Evolutionary conservation across 345 rosid genomes (phyloP).

Genomic region (Acer campestre): DNA sequence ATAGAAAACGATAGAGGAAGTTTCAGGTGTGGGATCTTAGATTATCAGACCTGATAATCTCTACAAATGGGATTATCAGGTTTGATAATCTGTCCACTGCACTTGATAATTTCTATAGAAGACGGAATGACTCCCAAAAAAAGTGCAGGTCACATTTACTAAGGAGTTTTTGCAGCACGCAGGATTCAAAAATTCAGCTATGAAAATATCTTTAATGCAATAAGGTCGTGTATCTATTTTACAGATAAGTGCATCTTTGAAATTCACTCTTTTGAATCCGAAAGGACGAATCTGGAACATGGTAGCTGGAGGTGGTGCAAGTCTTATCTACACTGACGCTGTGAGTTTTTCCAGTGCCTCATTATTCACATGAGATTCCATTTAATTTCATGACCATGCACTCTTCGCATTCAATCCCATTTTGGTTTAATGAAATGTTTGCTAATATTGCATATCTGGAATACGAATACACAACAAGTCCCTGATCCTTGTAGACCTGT

Average conservation of each 20-base stretch:
- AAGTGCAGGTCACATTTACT: not conserved
- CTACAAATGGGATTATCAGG: too few species aligned
- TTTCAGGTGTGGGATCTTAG: too few species aligned
- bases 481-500: not conserved
- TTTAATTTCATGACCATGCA: not conserved
- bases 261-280: slow-evolving; percentile 89
- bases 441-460: not conserved
- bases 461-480: too few species aligned
- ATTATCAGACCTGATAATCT: too few species aligned
- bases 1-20: not conserved
- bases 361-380: not conserved
- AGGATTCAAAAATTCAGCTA: not conserved
- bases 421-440: slow-evolving; percentile 5
- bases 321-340: slow-evolving; percentile 91
- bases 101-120: too few species aligned
- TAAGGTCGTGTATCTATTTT: slow-evolving; percentile 10
- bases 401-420: slow-evolving; percentile 8
- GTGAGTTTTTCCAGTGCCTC: slow-evolving; percentile 37
- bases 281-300: slow-evolving; percentile 95
- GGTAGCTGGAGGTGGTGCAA: slow-evolving; percentile 99
- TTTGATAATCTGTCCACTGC: too few species aligned
- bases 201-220: not conserved
- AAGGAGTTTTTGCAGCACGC: not conserved
- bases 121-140: too few species aligned
- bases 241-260: slow-evolving; percentile 93